Percentiles rank a stretch among this genome's conserved stretches.
These are phyloP conservation scores for Aspergillus funiculosus DNA, from an alignment of 495 filamentous ascomycete species.

Conservation along the genomic window DNA sequence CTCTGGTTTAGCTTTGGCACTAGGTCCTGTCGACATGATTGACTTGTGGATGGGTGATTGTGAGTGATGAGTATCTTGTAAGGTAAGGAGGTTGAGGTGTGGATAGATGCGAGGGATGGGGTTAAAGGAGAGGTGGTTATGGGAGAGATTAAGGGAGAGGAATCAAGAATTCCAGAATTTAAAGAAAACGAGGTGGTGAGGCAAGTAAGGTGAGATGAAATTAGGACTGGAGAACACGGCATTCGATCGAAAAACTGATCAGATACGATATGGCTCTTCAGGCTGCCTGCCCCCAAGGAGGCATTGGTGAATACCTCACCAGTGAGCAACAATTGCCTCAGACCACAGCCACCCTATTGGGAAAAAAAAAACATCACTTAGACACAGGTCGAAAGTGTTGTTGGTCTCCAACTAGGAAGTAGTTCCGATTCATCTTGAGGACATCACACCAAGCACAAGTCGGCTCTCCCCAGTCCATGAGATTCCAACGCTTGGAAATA, in stretches of 20 bases:
- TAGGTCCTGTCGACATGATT: slow-evolving; percentile 14
- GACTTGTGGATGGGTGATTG: background rate
- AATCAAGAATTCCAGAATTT: no score
- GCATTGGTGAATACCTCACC: background rate
- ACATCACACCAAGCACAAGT: no score
- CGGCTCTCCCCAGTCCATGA: no score
- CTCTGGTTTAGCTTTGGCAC: slow-evolving; percentile 17
- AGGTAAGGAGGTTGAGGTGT: background rate
- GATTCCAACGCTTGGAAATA: no score
- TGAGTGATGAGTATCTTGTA: background rate
- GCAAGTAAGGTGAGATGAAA: slow-evolving; percentile 1
- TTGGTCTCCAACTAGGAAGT: no score
- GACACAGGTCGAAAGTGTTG: no score
- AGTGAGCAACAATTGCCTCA: background rate
- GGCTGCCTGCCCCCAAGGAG: background rate
- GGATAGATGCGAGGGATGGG: background rate
- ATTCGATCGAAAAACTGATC: background rate
- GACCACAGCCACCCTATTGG: no score
- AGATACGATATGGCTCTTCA: background rate
- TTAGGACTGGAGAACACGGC: background rate
- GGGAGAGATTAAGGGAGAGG: background rate
- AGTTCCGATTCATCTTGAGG: no score
- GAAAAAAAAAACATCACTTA: no score
- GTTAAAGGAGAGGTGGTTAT: background rate
- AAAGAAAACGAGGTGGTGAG: background rate